phyloP scores from a whole-genome alignment of 2,329 filamentous ascomycete genomes.

The Fusarium praegraminearum region DNA sequence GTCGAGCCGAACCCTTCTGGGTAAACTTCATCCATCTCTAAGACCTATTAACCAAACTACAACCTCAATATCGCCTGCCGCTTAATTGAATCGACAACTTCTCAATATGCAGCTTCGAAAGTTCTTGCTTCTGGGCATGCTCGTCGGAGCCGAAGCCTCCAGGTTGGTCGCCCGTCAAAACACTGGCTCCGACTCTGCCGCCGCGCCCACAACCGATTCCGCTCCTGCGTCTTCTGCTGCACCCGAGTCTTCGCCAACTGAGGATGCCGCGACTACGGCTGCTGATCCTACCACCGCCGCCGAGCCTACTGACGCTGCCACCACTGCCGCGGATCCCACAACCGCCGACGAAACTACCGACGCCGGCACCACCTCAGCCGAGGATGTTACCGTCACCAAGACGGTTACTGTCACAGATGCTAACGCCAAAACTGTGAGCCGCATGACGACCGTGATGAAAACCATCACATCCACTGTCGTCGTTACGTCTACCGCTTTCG shows the following conservation, averaged over 20 bases:
- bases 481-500: constrained; percentile 52
- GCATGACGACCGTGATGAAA: constrained; percentile 48
- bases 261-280: constrained; percentile 15
- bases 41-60: constrained; percentile 13
- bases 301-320: constrained; percentile 17
- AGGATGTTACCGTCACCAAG: constrained; percentile 48
- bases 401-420: constrained; percentile 51
- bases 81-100: constrained; percentile 29
- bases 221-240: constrained; percentile 18
- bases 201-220: constrained; percentile 1
- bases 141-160: constrained; percentile 44
- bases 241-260: constrained; percentile 11
- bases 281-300: constrained; percentile 25
- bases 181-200: constrained; percentile 10
- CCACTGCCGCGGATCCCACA: constrained; percentile 5
- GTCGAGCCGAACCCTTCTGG: constrained; percentile 28
- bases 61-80: constrained; percentile 21
- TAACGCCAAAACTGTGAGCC: constrained; percentile 47
- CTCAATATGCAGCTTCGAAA: constrained; percentile 45
- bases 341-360: constrained; percentile 5
- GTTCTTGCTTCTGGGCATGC: constrained; percentile 43
- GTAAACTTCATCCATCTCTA: constrained; percentile 25
- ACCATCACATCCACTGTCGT: constrained; percentile 51
- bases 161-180: constrained; percentile 34
- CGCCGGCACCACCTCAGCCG: constrained; percentile 2